Conservation (phyloP, 495 filamentous ascomycete genomes). For the Arthonia radiata region DNA sequence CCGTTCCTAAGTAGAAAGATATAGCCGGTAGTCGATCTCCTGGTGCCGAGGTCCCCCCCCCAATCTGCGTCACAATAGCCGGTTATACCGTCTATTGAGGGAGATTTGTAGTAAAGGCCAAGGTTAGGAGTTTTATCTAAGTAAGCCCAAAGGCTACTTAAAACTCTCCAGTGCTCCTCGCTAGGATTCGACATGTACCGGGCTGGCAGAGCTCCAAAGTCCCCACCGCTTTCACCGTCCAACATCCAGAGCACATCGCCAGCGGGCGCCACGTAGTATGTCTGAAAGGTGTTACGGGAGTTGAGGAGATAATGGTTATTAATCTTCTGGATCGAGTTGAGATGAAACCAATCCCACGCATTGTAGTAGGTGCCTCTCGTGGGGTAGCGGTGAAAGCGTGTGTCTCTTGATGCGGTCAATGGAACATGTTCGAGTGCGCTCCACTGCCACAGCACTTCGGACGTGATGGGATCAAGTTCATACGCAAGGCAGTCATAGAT, state of each 20-base stretch:
- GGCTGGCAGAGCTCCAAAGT: constrained; percentile 16
- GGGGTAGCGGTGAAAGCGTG: constrained; percentile 1
- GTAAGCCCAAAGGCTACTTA: no score
- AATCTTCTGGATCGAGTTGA: constrained; percentile 22
- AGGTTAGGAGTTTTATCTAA: no score
- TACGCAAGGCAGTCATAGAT: constrained; percentile 26
- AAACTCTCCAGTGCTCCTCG: no score
- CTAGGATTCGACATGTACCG: no score
- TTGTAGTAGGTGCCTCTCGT: constrained; percentile 6
- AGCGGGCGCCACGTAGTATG: constrained; percentile 13
- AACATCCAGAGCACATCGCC: constrained; percentile 21
- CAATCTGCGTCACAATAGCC: no score
- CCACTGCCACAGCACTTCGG: constrained; percentile 18
- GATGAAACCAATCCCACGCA: constrained; percentile 23
- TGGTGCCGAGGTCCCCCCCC: no score
- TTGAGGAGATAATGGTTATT: constrained; percentile 17
- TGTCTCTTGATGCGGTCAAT: no score
- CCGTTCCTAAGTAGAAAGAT: no score
- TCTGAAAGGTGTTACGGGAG: constrained; percentile 13
- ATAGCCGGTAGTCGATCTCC: no score
- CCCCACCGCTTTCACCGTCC: constrained; percentile 17
- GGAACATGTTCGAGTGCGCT: constrained; percentile 4
- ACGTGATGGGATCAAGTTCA: constrained; percentile 22
- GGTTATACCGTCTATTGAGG: no score
- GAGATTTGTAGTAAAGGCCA: no score